A percentile compares a stretch with the other conserved stretches of the same genome.
These are phyloP conservation scores for Trichophyton schoenleinii DNA, from an alignment of 2,329 filamentous ascomycete species.

Conservation along the genomic window DNA sequence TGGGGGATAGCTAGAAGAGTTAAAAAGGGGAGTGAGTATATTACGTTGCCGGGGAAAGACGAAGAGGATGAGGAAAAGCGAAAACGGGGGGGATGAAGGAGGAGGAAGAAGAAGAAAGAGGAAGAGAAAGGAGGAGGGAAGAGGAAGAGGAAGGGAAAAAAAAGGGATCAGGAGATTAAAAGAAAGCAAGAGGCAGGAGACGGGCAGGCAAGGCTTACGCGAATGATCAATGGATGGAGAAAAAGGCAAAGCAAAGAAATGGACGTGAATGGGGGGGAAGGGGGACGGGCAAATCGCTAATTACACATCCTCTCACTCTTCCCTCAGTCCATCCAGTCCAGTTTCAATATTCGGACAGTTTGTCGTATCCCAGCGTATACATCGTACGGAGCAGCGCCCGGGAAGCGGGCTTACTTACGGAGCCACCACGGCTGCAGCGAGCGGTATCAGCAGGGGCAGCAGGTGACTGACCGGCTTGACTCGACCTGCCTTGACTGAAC, in stretches of 20 bases:
- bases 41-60: constrained; percentile 9
- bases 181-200: constrained; percentile 6
- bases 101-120: constrained; percentile 12
- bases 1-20: constrained; percentile 13
- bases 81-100: constrained; percentile 9
- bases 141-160: constrained; percentile 9
- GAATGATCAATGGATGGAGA: constrained; percentile 6
- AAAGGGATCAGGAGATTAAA: constrained; percentile 11
- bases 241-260: constrained; percentile 4
- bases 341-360: background rate
- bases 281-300: constrained; percentile 2
- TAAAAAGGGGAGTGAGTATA: constrained; percentile 12
- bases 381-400: constrained; percentile 1
- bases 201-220: constrained; percentile 3
- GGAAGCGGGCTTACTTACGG: constrained; percentile 1
- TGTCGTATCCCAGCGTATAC: constrained; percentile 4
- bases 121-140: constrained; percentile 11
- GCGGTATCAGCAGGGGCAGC: constrained; percentile 3
- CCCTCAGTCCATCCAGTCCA: constrained; percentile 1
- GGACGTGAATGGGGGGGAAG: background rate
- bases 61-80: constrained; percentile 11
- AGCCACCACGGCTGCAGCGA: constrained; percentile 1
- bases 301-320: background rate
- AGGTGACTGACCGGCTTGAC: background rate
- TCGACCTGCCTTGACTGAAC: background rate